A percentile compares a stretch with the other conserved stretches of the same genome.
Conservation (phyloP, 352 stramenopile species). For the Globisporangium irregulare region DNA sequence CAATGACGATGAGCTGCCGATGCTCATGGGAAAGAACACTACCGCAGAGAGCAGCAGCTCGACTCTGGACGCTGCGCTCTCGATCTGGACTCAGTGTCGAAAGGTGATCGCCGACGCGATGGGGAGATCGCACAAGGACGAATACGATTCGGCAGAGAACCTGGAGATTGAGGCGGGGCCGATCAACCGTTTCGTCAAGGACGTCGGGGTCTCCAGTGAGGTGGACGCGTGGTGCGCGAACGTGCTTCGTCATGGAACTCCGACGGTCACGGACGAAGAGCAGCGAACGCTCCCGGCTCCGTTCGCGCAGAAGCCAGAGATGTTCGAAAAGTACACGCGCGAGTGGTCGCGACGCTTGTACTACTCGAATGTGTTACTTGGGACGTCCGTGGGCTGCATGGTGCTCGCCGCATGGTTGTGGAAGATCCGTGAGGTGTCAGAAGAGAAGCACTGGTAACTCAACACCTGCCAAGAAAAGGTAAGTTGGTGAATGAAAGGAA, state of each 20-base stretch:
- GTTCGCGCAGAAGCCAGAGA: neutral
- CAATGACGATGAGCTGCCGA: neutral
- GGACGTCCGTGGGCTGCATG: neutral
- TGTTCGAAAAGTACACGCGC: neutral
- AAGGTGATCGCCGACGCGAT: neutral
- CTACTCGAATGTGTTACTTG: conserved; percentile 1
- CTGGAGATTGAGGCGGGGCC: neutral
- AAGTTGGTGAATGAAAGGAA: neutral
- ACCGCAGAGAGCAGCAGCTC: neutral
- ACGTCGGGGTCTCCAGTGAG: neutral
- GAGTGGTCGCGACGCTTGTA: conserved; percentile 4
- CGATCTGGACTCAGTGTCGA: neutral
- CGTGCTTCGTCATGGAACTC: neutral
- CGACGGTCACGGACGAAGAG: neutral
- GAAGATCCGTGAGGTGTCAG: neutral
- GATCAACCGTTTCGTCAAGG: conserved; percentile 5
- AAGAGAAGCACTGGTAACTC: no score
- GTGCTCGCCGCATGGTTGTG: neutral
- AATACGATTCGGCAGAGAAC: neutral
- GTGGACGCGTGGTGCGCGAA: conserved; percentile 2
- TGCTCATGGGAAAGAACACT: neutral
- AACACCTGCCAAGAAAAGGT: neutral
- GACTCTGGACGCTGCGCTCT: neutral
- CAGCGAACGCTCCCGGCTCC: neutral
- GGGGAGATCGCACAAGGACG: neutral